A percentile compares a stretch with the other conserved stretches of the same genome.
Evolutionary conservation across 768 basidiomycete species (phyloP).

Genomic region (Infundibulicybe gibba): DNA sequence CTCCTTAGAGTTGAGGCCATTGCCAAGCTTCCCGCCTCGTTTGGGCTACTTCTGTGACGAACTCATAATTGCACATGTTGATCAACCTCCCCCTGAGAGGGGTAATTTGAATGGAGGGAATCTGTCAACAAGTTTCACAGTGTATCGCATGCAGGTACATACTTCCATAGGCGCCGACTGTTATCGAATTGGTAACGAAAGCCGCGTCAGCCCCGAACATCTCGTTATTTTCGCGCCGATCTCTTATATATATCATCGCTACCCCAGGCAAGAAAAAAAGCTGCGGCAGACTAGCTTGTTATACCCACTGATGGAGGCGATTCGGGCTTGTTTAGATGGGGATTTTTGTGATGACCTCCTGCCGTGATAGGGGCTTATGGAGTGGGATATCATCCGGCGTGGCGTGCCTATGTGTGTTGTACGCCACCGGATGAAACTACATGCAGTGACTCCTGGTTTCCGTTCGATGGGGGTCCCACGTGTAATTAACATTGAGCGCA

Average conservation of each 20-base stretch:
- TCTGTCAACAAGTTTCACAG: slow-evolving; percentile 1
- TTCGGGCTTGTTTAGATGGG: slow-evolving; percentile 47
- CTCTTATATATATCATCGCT: background rate
- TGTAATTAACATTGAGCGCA: slow-evolving; percentile 34
- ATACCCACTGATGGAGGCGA: slow-evolving; percentile 48
- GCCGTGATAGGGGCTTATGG: slow-evolving; percentile 45
- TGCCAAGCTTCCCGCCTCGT: too few relatives aligned
- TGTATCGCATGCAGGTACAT: slow-evolving; percentile 4
- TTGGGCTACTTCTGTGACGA: too few relatives aligned
- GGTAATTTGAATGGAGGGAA: slow-evolving; percentile 16
- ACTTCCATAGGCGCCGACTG: slow-evolving; percentile 43
- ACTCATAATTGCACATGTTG: too few relatives aligned
- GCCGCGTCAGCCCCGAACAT: slow-evolving; percentile 47
- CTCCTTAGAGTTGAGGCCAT: too few relatives aligned
- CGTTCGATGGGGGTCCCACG: background rate
- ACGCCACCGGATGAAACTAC: slow-evolving; percentile 36
- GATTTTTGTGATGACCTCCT: slow-evolving; percentile 37
- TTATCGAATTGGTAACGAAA: slow-evolving; percentile 35
- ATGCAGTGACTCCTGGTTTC: slow-evolving; percentile 41
- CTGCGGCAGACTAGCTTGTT: slow-evolving; percentile 37
- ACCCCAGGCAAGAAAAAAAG: background rate
- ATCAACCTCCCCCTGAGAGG: slow-evolving; percentile 27
- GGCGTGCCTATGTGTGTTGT: slow-evolving; percentile 34
- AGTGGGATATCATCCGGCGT: slow-evolving; percentile 57
- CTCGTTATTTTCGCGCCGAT: slow-evolving; percentile 26